Evolutionary conservation across 305 asterid genomes (phyloP).

Genomic region (Solanum hybrid): DNA sequence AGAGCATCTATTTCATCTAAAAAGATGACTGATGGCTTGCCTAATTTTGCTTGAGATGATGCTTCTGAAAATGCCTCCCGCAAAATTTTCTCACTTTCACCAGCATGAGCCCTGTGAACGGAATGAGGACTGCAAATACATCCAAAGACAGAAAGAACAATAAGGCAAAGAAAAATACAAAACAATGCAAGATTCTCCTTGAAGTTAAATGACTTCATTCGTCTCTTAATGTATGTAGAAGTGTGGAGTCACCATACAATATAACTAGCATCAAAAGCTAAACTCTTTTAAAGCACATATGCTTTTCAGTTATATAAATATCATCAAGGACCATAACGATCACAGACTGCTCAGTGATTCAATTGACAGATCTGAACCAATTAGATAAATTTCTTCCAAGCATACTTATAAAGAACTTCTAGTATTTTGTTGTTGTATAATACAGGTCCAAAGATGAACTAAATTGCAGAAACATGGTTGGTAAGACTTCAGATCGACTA

Average conservation of each 20-base stretch:
- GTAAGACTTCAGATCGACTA: not conserved
- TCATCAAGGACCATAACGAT: not conserved
- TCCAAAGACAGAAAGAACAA: constrained; percentile 2
- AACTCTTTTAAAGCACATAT: not conserved
- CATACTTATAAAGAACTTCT: not conserved
- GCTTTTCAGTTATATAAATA: not conserved
- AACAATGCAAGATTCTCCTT: not conserved
- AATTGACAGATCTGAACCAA: not conserved
- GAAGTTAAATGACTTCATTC: not conserved
- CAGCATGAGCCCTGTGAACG: constrained; percentile 70
- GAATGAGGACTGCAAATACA: constrained; percentile 61
- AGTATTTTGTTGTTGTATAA: not conserved
- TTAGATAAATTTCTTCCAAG: not conserved
- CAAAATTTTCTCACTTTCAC: constrained; percentile 82
- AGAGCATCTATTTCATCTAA: constrained; percentile 96
- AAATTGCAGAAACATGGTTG: not conserved
- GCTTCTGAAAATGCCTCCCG: constrained; percentile 87
- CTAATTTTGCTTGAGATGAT: constrained; percentile 48
- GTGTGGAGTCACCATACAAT: not conserved
- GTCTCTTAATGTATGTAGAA: not conserved
- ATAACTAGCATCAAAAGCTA: not conserved
- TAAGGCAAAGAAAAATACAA: not conserved
- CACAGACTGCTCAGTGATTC: not conserved
- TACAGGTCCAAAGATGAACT: not conserved
- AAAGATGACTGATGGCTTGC: constrained; percentile 82